Evolutionary conservation across 257 asterid genomes (phyloP).

Genomic region (Forsythia viridissima): DNA sequence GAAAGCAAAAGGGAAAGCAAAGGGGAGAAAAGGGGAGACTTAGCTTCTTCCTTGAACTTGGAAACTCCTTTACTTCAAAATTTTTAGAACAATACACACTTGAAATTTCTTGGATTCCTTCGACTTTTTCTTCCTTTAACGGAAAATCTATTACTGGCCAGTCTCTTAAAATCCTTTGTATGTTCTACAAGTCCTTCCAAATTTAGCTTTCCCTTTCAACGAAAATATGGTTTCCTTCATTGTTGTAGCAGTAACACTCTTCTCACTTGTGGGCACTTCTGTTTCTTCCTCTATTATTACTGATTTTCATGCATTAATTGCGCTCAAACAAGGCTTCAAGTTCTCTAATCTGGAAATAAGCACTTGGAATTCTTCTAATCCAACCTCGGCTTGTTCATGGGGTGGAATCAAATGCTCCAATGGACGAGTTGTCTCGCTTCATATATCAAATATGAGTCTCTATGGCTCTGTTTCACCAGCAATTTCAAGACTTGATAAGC

Average conservation of each 20-base stretch:
- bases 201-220: constrained; percentile 42
- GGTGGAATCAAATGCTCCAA: constrained; percentile 63
- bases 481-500: constrained; percentile 59
- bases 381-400: constrained; percentile 74
- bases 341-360: constrained; percentile 33
- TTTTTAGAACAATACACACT: constrained; percentile 41
- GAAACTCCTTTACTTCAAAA: constrained; percentile 54
- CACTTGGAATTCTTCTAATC: constrained; percentile 63
- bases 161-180: constrained; percentile 40
- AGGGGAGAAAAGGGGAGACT: constrained; percentile 53
- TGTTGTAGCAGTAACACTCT: constrained; percentile 38
- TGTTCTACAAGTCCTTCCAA: constrained; percentile 49
- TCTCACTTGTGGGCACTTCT: constrained; percentile 38
- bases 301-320: constrained; percentile 61
- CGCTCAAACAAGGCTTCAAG: constrained; percentile 57
- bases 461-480: constrained; percentile 74
- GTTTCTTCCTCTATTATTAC: constrained; percentile 50
- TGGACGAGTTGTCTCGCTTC: constrained; percentile 59
- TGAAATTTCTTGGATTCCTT: constrained; percentile 57
- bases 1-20: constrained; percentile 34
- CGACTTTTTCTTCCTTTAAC: constrained; percentile 47
- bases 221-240: constrained; percentile 48
- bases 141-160: constrained; percentile 33
- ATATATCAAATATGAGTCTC: constrained; percentile 66
- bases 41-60: constrained; percentile 74